Evolutionary conservation across 1,284 basidiomycete species (phyloP).

Genomic region (Cryptococcus sp.): DNA sequence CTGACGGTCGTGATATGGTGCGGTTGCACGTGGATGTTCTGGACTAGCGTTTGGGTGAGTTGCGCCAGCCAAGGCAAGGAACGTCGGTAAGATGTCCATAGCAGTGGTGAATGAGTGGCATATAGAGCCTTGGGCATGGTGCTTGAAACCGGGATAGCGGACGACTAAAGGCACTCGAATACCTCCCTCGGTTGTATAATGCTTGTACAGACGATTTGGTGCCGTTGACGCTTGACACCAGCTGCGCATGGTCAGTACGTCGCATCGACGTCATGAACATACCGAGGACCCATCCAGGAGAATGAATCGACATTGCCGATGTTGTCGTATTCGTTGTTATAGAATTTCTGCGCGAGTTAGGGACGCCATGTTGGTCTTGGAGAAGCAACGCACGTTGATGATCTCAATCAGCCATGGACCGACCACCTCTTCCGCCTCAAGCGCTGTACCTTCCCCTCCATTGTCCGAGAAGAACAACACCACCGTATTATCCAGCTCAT

Average conservation of each 20-base stretch:
- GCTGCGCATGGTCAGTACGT: neutral
- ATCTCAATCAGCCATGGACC: constrained; percentile 28
- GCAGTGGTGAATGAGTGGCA: constrained; percentile 36
- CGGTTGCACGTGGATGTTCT: neutral
- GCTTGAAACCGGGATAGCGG: constrained; percentile 13
- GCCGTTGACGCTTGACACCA: constrained; percentile 44
- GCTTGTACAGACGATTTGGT: constrained; percentile 37
- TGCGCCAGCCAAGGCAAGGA: constrained; percentile 40
- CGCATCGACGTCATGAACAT: neutral
- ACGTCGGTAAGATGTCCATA: constrained; percentile 48
- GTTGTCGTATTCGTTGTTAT: constrained; percentile 18
- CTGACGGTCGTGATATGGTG: constrained; percentile 17
- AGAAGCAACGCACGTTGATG: constrained; percentile 16
- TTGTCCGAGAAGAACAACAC: constrained; percentile 48
- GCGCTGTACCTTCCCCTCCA: constrained; percentile 45
- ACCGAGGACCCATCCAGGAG: constrained; percentile 25
- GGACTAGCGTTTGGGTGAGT: constrained; percentile 15
- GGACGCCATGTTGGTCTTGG: neutral
- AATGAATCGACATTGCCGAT: constrained; percentile 24
- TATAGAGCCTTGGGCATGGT: neutral
- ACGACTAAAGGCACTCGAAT: constrained; percentile 37
- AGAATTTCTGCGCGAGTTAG: constrained; percentile 3
- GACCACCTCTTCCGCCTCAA: constrained; percentile 23
- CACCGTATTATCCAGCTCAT: constrained; percentile 45
- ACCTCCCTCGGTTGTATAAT: constrained; percentile 35